These are phyloP conservation scores for Pulicaria dysenterica DNA, from an alignment of 129 eudicot species.

Conservation along the genomic window DNA sequence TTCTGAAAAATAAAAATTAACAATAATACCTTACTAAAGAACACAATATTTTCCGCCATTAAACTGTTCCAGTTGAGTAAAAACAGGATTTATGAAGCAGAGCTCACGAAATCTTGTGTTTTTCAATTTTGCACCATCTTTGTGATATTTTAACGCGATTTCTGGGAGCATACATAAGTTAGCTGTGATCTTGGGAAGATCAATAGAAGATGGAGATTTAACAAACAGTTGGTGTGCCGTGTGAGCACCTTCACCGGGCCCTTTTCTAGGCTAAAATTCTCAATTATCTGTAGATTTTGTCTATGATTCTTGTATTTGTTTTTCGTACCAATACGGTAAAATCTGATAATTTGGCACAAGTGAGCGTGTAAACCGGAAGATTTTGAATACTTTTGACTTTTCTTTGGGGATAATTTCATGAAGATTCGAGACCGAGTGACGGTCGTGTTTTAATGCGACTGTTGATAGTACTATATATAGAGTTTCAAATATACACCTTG, in stretches of 20 bases:
- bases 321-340: conserved; percentile 22
- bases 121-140: conserved; percentile 13
- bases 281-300: not conserved
- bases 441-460: too few relatives aligned
- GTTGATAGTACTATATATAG: too few relatives aligned
- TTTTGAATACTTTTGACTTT: conserved; percentile 30
- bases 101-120: conserved; percentile 19
- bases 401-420: conserved; percentile 22
- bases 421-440: not conserved
- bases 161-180: conserved; percentile 22
- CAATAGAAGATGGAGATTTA: not conserved
- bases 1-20: not conserved
- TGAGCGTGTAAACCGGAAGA: conserved; percentile 26
- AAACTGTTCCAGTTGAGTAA: not conserved
- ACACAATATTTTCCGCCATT: conserved; percentile 32
- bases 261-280: not conserved
- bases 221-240: conserved; percentile 24
- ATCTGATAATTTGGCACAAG: conserved; percentile 17
- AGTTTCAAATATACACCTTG: too few relatives aligned
- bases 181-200: conserved; percentile 32
- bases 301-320: not conserved
- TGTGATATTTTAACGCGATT: conserved; percentile 4
- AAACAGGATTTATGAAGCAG: too few relatives aligned
- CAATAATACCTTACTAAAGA: conserved; percentile 28
- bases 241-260: too few relatives aligned